Evolutionary conservation across 1,284 basidiomycete species (phyloP).

Genomic region (Neonothopanus nambi): DNA sequence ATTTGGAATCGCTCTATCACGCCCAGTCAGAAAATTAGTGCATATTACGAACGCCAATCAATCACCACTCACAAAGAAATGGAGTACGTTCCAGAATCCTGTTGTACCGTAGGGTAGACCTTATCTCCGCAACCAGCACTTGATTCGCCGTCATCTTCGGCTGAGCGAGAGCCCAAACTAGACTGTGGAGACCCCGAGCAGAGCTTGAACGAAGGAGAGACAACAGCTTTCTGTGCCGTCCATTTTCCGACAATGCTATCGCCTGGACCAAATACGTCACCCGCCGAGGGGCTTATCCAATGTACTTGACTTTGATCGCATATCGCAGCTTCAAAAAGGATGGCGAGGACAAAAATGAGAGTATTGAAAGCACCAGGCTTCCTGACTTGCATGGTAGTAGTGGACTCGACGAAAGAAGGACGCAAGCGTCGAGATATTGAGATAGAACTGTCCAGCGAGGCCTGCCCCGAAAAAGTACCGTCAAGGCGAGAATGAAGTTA

Average conservation of each 20-base stretch:
- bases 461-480: slow-evolving; percentile 11
- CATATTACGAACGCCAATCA: neutral
- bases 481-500: slow-evolving; percentile 15
- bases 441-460: slow-evolving; percentile 5
- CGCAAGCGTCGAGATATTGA: neutral
- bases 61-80: slow-evolving; percentile 27
- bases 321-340: neutral
- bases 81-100: slow-evolving; percentile 31
- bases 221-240: slow-evolving; percentile 21
- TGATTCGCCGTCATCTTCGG: slow-evolving; percentile 1
- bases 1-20: slow-evolving; percentile 34
- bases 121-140: slow-evolving; percentile 34
- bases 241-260: slow-evolving; percentile 31
- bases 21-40: slow-evolving; percentile 5
- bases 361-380: slow-evolving; percentile 2
- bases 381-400: neutral
- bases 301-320: slow-evolving; percentile 8
- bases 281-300: slow-evolving; percentile 17
- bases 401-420: neutral
- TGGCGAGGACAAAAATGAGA: neutral
- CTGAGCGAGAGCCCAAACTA: slow-evolving; percentile 6
- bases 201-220: slow-evolving; percentile 30
- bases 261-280: slow-evolving; percentile 23
- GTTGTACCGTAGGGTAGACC: slow-evolving; percentile 39
- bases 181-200: slow-evolving; percentile 14